Conservation (phyloP, 2,329 filamentous ascomycete genomes). For the Colletotrichum melonis region DNA sequence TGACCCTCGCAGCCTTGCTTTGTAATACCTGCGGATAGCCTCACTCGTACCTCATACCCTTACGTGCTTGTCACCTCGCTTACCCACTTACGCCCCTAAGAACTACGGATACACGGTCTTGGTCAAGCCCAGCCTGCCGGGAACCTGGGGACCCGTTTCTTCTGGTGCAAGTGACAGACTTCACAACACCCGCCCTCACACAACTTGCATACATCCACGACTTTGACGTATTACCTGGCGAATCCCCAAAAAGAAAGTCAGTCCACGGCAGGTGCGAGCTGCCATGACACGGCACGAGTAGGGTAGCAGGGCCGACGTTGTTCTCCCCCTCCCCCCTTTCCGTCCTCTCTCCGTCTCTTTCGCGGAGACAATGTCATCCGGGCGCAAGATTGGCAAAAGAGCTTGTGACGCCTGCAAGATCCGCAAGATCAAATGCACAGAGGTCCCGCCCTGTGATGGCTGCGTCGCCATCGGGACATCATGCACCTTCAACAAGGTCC, state of each 20-base stretch:
- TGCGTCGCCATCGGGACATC: constrained; percentile 57
- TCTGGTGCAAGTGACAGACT: constrained; percentile 2
- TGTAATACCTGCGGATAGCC: constrained; percentile 13
- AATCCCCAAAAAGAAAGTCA: neutral
- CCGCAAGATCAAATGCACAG: constrained; percentile 63
- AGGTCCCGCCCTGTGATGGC: constrained; percentile 56
- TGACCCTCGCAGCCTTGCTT: constrained; percentile 10
- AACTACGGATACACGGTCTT: neutral
- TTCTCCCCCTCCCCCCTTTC: neutral
- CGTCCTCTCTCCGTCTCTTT: neutral
- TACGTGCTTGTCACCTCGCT: neutral
- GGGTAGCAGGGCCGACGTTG: neutral
- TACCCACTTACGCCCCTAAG: neutral
- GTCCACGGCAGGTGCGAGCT: constrained; percentile 6
- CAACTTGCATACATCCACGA: neutral
- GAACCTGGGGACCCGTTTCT: neutral
- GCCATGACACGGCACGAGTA: constrained; percentile 29
- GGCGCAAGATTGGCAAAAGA: constrained; percentile 49
- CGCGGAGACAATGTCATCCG: constrained; percentile 36
- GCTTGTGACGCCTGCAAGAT: constrained; percentile 65
- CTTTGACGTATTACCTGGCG: neutral
- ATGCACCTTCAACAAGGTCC: constrained; percentile 61
- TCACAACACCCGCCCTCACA: neutral
- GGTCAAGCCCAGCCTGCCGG: neutral
- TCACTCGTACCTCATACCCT: neutral